phyloP scores from a whole-genome alignment of 1,284 basidiomycete genomes.

The Athelia psychrophila region DNA sequence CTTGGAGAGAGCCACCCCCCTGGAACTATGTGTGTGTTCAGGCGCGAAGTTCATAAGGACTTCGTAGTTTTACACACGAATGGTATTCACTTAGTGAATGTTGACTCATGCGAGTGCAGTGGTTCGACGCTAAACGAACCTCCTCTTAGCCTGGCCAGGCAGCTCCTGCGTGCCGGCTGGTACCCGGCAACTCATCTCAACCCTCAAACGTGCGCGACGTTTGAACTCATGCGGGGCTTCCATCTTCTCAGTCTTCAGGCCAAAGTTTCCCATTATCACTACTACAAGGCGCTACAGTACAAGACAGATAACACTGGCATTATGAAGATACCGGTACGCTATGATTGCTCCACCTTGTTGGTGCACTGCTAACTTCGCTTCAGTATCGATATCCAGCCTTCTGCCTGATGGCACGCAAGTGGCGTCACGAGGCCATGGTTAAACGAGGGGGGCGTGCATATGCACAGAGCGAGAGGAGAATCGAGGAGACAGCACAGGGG shows the following conservation, averaged over 20 bases:
- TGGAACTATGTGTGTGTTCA: constrained; percentile 7
- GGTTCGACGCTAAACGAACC: not conserved
- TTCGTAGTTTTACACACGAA: constrained; percentile 28
- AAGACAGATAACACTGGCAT: constrained; percentile 21
- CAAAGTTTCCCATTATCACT: constrained; percentile 20
- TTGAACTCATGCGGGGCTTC: constrained; percentile 19
- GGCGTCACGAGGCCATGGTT: not conserved
- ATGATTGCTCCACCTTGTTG: constrained; percentile 4
- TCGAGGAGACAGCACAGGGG: constrained; percentile 6
- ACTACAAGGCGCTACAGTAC: constrained; percentile 16
- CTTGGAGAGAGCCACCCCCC: constrained; percentile 15
- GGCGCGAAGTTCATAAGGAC: constrained; percentile 3
- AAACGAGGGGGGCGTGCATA: constrained; percentile 6
- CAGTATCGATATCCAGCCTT: constrained; percentile 14
- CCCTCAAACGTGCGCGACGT: constrained; percentile 23
- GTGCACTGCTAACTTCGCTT: not conserved
- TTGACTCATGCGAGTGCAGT: constrained; percentile 31
- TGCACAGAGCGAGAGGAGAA: constrained; percentile 9
- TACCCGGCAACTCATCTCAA: constrained; percentile 19
- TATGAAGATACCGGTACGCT: constrained; percentile 8
- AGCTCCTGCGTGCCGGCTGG: constrained; percentile 23
- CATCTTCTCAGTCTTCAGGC: constrained; percentile 17
- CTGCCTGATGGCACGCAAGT: constrained; percentile 2
- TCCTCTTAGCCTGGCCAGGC: constrained; percentile 5
- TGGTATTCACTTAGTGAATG: constrained; percentile 25